Conservation (phyloP, 1,139 yeast genomes). For the Yamadazyma triangularis region DNA sequence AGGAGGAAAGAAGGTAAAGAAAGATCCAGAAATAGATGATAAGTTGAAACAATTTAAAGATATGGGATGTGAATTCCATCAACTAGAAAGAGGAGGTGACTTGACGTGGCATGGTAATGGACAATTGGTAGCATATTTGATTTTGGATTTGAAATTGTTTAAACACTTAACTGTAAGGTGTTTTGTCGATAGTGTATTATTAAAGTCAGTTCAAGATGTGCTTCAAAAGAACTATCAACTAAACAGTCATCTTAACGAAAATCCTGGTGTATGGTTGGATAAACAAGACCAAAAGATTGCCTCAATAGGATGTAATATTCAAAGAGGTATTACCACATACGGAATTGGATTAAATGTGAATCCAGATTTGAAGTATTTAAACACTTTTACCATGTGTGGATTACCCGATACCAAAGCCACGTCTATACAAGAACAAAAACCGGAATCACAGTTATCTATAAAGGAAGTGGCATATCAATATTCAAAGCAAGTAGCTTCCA, state of each 20-base stretch:
- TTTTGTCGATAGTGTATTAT: constrained; percentile 65
- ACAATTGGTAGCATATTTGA: constrained; percentile 81
- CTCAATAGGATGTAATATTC: constrained; percentile 84
- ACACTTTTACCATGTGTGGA: constrained; percentile 82
- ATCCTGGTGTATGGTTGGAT: constrained; percentile 89
- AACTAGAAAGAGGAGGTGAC: constrained; percentile 92
- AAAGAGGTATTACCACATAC: constrained; percentile 81
- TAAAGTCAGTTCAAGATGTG: constrained; percentile 56
- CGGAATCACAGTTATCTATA: constrained; percentile 19
- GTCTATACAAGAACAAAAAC: constrained; percentile 24
- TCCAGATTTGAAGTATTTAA: constrained; percentile 71
- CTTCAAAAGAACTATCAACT: constrained; percentile 44
- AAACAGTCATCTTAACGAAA: constrained; percentile 46
- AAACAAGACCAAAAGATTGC: constrained; percentile 60
- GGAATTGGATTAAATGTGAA: constrained; percentile 80
- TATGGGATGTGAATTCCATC: constrained; percentile 49
- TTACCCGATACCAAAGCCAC: constrained; percentile 52
- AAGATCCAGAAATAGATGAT: constrained; percentile 32
- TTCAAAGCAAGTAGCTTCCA: constrained; percentile 48
- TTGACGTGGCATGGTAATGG: constrained; percentile 97
- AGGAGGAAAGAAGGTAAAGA: constrained; percentile 77
- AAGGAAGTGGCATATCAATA: constrained; percentile 47
- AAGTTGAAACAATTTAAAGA: constrained; percentile 36
- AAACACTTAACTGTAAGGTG: constrained; percentile 62
- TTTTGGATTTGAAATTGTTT: constrained; percentile 68